Base-by-base conservation (phyloP, 768 basidiomycete genomes). In the Rhodotorula toruloides region DNA sequence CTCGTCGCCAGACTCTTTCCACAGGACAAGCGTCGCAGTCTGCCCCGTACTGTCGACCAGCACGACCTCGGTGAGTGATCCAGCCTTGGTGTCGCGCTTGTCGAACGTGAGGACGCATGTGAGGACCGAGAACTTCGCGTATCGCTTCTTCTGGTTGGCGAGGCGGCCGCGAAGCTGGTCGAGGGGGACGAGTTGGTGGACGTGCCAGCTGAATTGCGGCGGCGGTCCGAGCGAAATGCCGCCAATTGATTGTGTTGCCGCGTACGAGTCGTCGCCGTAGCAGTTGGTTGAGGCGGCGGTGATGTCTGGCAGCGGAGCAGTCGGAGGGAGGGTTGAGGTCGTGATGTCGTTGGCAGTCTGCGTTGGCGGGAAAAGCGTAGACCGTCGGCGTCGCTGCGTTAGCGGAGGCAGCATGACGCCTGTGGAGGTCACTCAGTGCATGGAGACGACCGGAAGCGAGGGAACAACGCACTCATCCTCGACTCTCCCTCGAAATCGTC, bases 361-460 rank as follows among this genome's bases (percentile, higher is more conserved):
- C 17, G 37, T 25, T 6, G 36, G 39, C n/a, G n/a, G 60, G 52
- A 4, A 9, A 4, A 37, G 17, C 0, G 39, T 25, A n/a, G 11
- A 29, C 19, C 31, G 22, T 6, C 17, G 12, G 13, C 50, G 49
- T 17, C n/a, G 39, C 49, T 67, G 65, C 1, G 49, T 58, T 16
- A 60, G 65, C 9, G 65, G 60, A 0, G 60, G 65, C 14, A 62
- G 47, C 34, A 61, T 39, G 29, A 58, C 34, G n/a, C 61, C 60
- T 67, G 54, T 17, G 0, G 21, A n/a, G 14, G 31, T 22, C n/a
- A n/a, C n/a, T n/a, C n/a, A n/a, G n/a, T n/a, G n/a, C n/a, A n/a
- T n/a, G n/a, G n/a, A n/a, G n/a, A n/a, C n/a, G n/a, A n/a, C n/a
- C n/a, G n/a, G n/a, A n/a, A n/a, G 50, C 21, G 22, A 25, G 31